phyloP scores from a whole-genome alignment of 2,329 filamentous ascomycete species.

The Pseudogymnoascus sp. region DNA sequence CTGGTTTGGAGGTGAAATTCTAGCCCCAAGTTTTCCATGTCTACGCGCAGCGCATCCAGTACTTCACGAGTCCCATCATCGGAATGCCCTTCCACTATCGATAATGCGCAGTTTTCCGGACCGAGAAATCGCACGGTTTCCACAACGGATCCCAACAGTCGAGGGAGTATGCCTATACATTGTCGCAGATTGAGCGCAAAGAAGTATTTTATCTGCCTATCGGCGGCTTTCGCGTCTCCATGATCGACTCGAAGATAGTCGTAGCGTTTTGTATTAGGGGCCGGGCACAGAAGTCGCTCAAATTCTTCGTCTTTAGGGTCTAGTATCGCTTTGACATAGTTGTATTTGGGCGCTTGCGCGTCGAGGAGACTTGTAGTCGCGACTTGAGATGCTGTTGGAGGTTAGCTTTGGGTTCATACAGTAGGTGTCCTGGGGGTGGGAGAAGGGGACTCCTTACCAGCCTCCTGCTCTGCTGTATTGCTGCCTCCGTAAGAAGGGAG shows the following conservation, averaged over 20 bases:
- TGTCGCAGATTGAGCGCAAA: conserved; percentile 46
- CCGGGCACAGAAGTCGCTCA: conserved; percentile 12
- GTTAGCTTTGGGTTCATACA: conserved; percentile 6
- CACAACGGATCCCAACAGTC: conserved; percentile 43
- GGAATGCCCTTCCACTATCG: conserved; percentile 48
- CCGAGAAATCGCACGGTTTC: conserved; percentile 42
- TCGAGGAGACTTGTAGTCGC: background rate
- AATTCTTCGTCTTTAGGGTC: conserved; percentile 13
- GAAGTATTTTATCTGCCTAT: conserved; percentile 34
- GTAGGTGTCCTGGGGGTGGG: background rate
- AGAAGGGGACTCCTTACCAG: background rate
- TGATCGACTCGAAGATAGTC: conserved; percentile 11
- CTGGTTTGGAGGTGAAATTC: conserved; percentile 36
- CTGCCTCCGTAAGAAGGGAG: background rate
- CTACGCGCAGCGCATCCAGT: conserved; percentile 33
- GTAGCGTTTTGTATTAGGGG: conserved; percentile 10
- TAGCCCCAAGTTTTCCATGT: conserved; percentile 32
- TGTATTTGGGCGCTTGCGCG: background rate
- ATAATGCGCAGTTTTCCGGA: conserved; percentile 41
- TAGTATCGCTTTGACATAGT: conserved; percentile 14
- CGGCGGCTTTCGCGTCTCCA: conserved; percentile 13
- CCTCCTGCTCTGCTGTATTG: background rate
- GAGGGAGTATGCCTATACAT: conserved; percentile 36
- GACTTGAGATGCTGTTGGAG: background rate
- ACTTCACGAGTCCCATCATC: conserved; percentile 45